A percentile compares a stretch with the other conserved stretches of the same genome.
These are phyloP conservation scores for Waltergamsia citrina DNA, from an alignment of 2,329 filamentous ascomycete species.

Conservation along the genomic window DNA sequence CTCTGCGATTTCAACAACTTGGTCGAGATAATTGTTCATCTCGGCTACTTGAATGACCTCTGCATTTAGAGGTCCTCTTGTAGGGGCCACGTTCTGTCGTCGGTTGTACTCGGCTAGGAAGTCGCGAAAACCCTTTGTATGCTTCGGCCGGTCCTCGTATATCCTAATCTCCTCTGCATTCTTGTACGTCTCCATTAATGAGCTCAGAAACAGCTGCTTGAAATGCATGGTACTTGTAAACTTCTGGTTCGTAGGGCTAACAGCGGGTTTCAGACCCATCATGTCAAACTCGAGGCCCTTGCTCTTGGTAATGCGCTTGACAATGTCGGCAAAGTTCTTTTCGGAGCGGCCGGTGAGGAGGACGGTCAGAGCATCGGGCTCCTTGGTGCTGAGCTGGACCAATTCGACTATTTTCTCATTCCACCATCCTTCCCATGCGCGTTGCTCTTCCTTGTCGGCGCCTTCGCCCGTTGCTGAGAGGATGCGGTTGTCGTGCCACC, in stretches of 20 bases:
- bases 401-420: slow-evolving; percentile 83
- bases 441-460: slow-evolving; percentile 68
- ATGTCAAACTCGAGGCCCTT: slow-evolving; percentile 82
- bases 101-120: slow-evolving; percentile 75
- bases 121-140: slow-evolving; percentile 73
- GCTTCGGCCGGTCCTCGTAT: slow-evolving; percentile 57
- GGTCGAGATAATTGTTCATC: slow-evolving; percentile 62
- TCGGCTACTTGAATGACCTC: slow-evolving; percentile 86
- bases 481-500: slow-evolving; percentile 93
- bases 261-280: slow-evolving; percentile 75
- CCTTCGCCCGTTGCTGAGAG: slow-evolving; percentile 81
- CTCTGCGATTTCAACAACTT: slow-evolving; percentile 69
- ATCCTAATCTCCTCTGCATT: slow-evolving; percentile 73
- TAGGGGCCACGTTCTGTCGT: slow-evolving; percentile 34
- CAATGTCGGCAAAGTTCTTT: slow-evolving; percentile 62
- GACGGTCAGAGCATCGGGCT: slow-evolving; percentile 77
- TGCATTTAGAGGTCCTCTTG: slow-evolving; percentile 56
- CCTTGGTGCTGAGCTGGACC: slow-evolving; percentile 69
- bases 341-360: slow-evolving; percentile 83
- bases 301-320: slow-evolving; percentile 71
- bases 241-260: slow-evolving; percentile 68
- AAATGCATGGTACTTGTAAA: slow-evolving; percentile 83
- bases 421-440: slow-evolving; percentile 91
- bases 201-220: slow-evolving; percentile 77
- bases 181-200: slow-evolving; percentile 78